Evolutionary conservation across 257 asterid genomes (phyloP), one percentile per base, ranked within the genome.

Genomic region (Fraxinus excelsior): DNA sequence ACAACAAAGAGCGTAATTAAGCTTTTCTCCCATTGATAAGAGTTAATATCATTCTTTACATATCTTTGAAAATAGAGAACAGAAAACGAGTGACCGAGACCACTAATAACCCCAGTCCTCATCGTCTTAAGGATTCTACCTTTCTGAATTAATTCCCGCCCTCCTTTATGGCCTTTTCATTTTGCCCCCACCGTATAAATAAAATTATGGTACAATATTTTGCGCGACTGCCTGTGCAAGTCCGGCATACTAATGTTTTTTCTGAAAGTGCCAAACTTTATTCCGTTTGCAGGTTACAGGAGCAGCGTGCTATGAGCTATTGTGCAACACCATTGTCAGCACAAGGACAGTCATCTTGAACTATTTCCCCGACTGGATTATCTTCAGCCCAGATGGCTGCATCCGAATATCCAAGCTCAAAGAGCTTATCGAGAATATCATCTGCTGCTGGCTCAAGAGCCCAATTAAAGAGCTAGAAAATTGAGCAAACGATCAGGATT

Each of bases 361-460:
- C 96, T 40, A 84, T 78, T 82, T 84, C 70, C 64, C 82, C 91
- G 7, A 88, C 89, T 0, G 99, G 98, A 75, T 95, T 95, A 66
- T 84, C 86, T 81, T 79, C 72, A 5, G 97, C 94, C 99, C 98
- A 95, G 58, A 86, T 91, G 19, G 92, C 85, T 16, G 99, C 99
- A 78, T 95, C 99, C 28, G 62, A 76, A 67, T 90, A 91, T 26
- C 99, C 99, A 23, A 84, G 88, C 88, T 90, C 93, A 40, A 91
- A 95, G 35, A 93, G 94, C 82, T 58, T 85, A 66, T 95, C 99
- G 3, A 95, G 97, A 80, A 90, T 82, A 77, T 85, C 82, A 67
- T 95, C 99, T 65, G 88, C 89, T 67, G 98, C 99, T 67, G 99
- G 99, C 85, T 95, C 98, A 21, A 95, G 93, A 62, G 99, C 97